These are phyloP conservation scores for Suaeda aralocaspica DNA, from an alignment of 148 eudicot species.

Conservation along the genomic window DNA sequence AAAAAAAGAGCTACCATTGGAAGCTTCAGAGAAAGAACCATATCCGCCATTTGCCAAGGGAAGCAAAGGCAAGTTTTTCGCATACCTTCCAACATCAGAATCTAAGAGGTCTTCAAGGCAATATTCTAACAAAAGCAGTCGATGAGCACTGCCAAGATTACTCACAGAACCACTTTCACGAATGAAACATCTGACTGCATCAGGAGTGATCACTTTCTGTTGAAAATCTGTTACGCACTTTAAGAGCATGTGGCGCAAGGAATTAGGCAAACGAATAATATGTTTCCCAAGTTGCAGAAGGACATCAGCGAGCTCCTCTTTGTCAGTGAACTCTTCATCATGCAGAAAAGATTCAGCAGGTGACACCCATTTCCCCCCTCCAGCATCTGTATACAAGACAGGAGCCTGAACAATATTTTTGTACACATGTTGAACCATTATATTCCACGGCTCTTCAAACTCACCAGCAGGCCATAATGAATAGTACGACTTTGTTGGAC, in stretches of 20 bases:
- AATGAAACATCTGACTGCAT: constrained; percentile 64
- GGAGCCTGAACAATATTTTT: constrained; percentile 51
- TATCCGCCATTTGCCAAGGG: constrained; percentile 86
- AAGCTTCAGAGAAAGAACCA: constrained; percentile 59
- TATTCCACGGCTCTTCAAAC: constrained; percentile 97
- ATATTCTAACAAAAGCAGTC: constrained; percentile 81
- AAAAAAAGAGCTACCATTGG: constrained; percentile 57
- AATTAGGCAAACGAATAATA: constrained; percentile 62
- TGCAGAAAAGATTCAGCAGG: constrained; percentile 79
- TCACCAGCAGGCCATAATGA: constrained; percentile 86
- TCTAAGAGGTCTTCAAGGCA: constrained; percentile 92
- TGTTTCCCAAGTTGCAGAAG: constrained; percentile 80
- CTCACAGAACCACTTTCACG: constrained; percentile 39
- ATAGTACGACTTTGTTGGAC: constrained; percentile 67
- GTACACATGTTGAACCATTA: constrained; percentile 69
- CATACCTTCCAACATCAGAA: constrained; percentile 58
- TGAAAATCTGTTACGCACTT: constrained; percentile 39
- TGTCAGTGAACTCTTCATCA: constrained; percentile 56
- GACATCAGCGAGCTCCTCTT: constrained; percentile 66
- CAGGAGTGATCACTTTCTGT: constrained; percentile 84
- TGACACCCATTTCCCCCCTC: constrained; percentile 83
- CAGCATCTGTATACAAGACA: constrained; percentile 61
- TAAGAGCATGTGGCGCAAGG: constrained; percentile 63
- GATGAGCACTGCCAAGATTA: constrained; percentile 47
- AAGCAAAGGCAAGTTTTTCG: constrained; percentile 64